These are phyloP conservation scores for Phycomyces nitens DNA, from an alignment of 192 early-diverging fungal species.

Conservation along the genomic window DNA sequence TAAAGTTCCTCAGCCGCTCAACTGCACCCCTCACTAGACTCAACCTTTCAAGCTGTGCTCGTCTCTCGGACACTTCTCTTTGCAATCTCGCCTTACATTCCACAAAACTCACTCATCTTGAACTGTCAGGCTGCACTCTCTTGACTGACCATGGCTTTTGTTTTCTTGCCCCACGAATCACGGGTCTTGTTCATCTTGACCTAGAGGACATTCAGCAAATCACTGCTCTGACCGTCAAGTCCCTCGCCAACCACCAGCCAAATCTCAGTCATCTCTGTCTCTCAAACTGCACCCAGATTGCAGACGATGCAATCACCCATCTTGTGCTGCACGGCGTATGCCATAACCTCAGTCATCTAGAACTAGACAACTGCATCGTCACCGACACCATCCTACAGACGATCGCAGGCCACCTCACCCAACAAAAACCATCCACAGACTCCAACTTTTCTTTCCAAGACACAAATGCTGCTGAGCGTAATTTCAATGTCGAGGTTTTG, in stretches of 20 bases:
- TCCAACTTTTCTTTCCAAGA: conserved; percentile 7
- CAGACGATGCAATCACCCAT: conserved; percentile 30
- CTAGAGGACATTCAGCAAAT: conserved; percentile 36
- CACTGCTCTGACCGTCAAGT: conserved; percentile 25
- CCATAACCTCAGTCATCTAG: conserved; percentile 33
- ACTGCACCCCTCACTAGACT: conserved; percentile 31
- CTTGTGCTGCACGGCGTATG: conserved; percentile 32
- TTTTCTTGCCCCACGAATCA: conserved; percentile 24
- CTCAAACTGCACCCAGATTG: conserved; percentile 37
- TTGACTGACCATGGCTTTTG: conserved; percentile 41
- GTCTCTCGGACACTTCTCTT: conserved; percentile 35
- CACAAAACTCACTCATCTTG: conserved; percentile 39
- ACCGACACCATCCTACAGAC: conserved; percentile 42
- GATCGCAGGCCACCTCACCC: conserved; percentile 41
- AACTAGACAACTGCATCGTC: conserved; percentile 45
- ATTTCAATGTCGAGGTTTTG: conserved; percentile 40
- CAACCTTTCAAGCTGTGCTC: conserved; percentile 41
- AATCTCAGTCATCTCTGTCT: conserved; percentile 30
- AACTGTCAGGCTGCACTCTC: conserved; percentile 42
- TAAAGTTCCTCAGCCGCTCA: conserved; percentile 28
- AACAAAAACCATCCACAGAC: conserved; percentile 26
- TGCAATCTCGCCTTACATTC: conserved; percentile 32
- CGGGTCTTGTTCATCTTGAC: conserved; percentile 26
- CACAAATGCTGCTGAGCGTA: background rate
- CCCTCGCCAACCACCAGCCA: conserved; percentile 28